Evolutionary conservation across 2,329 filamentous ascomycete genomes (phyloP).

Genomic region (Sporothrix euskadiensis): DNA sequence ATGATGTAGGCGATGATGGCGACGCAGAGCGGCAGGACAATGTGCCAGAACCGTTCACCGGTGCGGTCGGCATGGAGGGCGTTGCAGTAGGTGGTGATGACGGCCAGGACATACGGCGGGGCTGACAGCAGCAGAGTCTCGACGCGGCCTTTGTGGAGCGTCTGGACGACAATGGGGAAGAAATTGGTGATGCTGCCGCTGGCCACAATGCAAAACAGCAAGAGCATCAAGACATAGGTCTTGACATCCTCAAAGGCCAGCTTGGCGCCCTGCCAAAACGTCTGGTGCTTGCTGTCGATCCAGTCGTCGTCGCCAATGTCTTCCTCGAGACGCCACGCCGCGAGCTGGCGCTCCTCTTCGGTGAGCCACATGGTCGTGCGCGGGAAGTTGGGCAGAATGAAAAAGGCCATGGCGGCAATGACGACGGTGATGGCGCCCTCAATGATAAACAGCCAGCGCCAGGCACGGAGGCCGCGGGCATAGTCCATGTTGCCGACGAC

Average conservation of each 20-base stretch:
- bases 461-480: slow-evolving; percentile 53
- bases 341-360: slow-evolving; percentile 48
- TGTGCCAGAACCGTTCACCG: slow-evolving; percentile 70
- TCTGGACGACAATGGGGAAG: slow-evolving; percentile 67
- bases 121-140: slow-evolving; percentile 63
- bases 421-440: slow-evolving; percentile 30
- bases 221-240: slow-evolving; percentile 59
- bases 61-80: slow-evolving; percentile 71
- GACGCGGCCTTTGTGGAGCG: slow-evolving; percentile 63
- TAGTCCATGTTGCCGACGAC: slow-evolving; percentile 67
- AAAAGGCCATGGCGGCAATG: slow-evolving; percentile 34
- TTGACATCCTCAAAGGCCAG: slow-evolving; percentile 60
- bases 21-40: slow-evolving; percentile 61
- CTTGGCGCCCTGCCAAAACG: slow-evolving; percentile 55
- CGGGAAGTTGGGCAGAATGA: slow-evolving; percentile 60
- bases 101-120: slow-evolving; percentile 64
- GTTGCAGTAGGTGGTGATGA: slow-evolving; percentile 63
- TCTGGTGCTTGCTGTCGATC: slow-evolving; percentile 57
- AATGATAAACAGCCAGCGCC: slow-evolving; percentile 32
- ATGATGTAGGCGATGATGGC: slow-evolving; percentile 67
- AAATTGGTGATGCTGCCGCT: slow-evolving; percentile 64
- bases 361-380: slow-evolving; percentile 50
- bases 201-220: slow-evolving; percentile 59
- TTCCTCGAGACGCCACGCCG: slow-evolving; percentile 48
- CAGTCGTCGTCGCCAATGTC: slow-evolving; percentile 63